A percentile compares a stretch with the other conserved stretches of the same genome.
Conservation (phyloP, 2,329 filamentous ascomycete species). For the Aaosphaeria pasadenensis region DNA sequence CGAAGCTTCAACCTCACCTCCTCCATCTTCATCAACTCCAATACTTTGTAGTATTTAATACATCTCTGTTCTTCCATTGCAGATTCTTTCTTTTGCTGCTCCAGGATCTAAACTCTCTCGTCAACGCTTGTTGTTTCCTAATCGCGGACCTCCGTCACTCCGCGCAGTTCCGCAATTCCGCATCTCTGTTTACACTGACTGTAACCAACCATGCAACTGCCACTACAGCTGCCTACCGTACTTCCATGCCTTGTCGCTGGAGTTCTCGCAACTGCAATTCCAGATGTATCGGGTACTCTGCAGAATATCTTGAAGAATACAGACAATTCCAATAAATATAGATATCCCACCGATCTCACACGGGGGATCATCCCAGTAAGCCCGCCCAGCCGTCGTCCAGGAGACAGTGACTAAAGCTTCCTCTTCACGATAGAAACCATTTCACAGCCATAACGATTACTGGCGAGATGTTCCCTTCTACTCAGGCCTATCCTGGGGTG, state of each 20-base stretch:
- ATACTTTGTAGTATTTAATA: too few relatives aligned
- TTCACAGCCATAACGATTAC: slow-evolving; percentile 7
- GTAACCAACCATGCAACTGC: too few relatives aligned
- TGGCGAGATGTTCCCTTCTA: slow-evolving; percentile 47
- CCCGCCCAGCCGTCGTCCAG: not conserved
- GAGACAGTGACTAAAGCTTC: not conserved
- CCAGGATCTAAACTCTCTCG: too few relatives aligned
- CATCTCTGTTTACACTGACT: too few relatives aligned
- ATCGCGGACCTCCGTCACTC: too few relatives aligned
- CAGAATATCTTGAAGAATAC: slow-evolving; percentile 57
- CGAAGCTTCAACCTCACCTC: too few relatives aligned
- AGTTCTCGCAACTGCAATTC: slow-evolving; percentile 10
- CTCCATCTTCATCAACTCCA: too few relatives aligned
- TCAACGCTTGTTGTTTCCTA: too few relatives aligned
- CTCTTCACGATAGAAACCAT: not conserved
- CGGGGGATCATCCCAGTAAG: slow-evolving; percentile 57
- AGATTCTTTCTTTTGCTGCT: too few relatives aligned
- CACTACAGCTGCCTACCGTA: not conserved
- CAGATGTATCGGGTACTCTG: slow-evolving; percentile 44
- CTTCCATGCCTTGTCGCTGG: not conserved
- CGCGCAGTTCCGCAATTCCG: too few relatives aligned
- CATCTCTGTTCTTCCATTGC: too few relatives aligned
- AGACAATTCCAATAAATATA: slow-evolving; percentile 51
- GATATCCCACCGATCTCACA: slow-evolving; percentile 61
- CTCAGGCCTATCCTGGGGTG: slow-evolving; percentile 55